These are phyloP conservation scores for Rehmannia glutinosa DNA, from an alignment of 257 asterid species.

Conservation along the genomic window DNA sequence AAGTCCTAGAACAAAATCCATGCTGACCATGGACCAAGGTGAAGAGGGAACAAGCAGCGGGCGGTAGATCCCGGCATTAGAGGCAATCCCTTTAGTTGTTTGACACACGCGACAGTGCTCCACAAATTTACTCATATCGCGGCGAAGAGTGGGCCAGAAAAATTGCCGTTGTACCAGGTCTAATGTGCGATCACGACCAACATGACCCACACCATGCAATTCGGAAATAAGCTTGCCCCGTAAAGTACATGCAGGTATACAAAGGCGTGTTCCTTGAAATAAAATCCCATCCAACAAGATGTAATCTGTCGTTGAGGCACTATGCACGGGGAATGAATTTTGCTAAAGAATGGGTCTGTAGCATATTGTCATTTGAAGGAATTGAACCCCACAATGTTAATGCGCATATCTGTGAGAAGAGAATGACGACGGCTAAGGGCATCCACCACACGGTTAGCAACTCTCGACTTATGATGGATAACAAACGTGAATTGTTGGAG, in stretches of 20 bases:
- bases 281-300: not conserved
- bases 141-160: not conserved
- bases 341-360: too few species aligned
- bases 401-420: too few species aligned
- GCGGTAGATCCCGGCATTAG: not conserved
- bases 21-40: not conserved
- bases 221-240: not conserved
- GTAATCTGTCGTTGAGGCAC: too few species aligned
- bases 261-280: not conserved
- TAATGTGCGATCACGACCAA: not conserved
- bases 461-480: too few species aligned
- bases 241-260: not conserved
- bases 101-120: not conserved
- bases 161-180: not conserved
- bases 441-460: too few species aligned
- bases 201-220: not conserved
- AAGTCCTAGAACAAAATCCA: not conserved
- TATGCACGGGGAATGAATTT: too few species aligned
- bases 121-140: not conserved
- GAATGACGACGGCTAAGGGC: too few species aligned
- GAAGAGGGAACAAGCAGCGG: not conserved
- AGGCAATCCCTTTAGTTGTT: not conserved
- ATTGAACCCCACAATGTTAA: too few species aligned
- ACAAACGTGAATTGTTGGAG: too few species aligned
- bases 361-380: too few species aligned